phyloP scores from a whole-genome alignment of 768 basidiomycete species.

The Leucosporidium scottii region DNA sequence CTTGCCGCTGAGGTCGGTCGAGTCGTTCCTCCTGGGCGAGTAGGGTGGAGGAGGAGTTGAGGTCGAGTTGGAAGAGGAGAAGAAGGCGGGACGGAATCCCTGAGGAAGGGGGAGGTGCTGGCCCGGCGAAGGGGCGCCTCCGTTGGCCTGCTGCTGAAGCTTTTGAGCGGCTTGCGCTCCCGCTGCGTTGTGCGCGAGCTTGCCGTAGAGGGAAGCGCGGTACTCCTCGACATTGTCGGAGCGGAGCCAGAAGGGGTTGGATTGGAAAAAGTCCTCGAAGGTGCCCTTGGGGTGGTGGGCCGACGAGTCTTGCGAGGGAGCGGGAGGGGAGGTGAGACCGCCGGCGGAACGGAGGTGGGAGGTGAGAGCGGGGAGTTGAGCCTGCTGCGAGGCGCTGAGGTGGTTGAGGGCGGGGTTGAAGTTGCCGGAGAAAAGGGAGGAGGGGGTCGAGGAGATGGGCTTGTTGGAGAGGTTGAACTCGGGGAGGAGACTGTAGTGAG shows the following conservation, averaged over 20 bases:
- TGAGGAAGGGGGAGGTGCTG: conserved; percentile 13
- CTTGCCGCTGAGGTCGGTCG: neutral
- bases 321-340: conserved; percentile 14
- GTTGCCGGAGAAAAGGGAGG: neutral
- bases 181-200: conserved; percentile 36
- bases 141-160: neutral
- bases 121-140: neutral
- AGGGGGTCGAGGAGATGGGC: neutral
- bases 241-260: conserved; percentile 35
- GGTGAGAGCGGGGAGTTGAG: conserved; percentile 27
- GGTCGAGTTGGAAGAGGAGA: conserved; percentile 33
- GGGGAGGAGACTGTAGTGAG: conserved; percentile 6
- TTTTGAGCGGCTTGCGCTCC: conserved; percentile 23
- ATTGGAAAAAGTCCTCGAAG: conserved; percentile 35
- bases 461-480: conserved; percentile 26
- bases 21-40: neutral
- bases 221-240: conserved; percentile 26
- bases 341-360: conserved; percentile 20
- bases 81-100: conserved; percentile 34
- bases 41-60: neutral
- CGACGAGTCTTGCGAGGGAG: conserved; percentile 1
- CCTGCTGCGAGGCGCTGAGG: conserved; percentile 13
- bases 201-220: conserved; percentile 36
- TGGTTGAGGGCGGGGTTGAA: conserved; percentile 34
- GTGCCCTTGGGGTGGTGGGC: conserved; percentile 6